These are phyloP conservation scores for Boletus sp. DNA, from an alignment of 768 basidiomycete species.

Conservation along the genomic window DNA sequence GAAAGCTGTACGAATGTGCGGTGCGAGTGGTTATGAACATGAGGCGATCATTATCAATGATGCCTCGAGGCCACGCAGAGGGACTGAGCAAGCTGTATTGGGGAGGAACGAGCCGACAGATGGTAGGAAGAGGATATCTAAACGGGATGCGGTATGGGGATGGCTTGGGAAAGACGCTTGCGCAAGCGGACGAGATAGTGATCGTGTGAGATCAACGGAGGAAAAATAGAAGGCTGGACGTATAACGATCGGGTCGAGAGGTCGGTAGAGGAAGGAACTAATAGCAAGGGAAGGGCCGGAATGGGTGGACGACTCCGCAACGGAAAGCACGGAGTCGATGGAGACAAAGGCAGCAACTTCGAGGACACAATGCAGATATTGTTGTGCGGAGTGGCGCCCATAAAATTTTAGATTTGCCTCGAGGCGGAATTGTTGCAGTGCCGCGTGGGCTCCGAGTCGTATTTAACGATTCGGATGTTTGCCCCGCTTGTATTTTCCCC, in stretches of 20 bases:
- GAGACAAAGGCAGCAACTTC: constrained; percentile 3
- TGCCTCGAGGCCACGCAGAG: constrained; percentile 26
- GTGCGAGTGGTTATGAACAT: constrained; percentile 1
- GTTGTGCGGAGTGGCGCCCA: not conserved
- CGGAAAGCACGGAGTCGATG: no score
- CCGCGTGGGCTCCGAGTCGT: not conserved
- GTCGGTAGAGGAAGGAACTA: no score
- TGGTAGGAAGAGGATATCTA: not conserved
- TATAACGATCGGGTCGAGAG: no score
- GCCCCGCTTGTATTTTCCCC: not conserved
- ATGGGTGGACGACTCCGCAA: no score
- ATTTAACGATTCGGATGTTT: constrained; percentile 11
- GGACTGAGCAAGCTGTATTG: constrained; percentile 9
- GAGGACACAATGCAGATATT: not conserved
- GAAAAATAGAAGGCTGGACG: no score
- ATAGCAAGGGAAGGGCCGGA: no score
- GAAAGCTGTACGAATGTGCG: constrained; percentile 7
- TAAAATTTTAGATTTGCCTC: constrained; percentile 10
- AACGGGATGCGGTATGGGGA: constrained; percentile 3
- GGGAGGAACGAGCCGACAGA: constrained; percentile 12
- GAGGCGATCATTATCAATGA: constrained; percentile 28
- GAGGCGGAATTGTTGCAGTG: constrained; percentile 15
- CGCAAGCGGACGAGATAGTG: not conserved
- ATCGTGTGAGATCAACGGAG: not conserved
- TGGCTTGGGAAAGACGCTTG: constrained; percentile 4